These are phyloP conservation scores for Picea abies DNA, from an alignment of 83 land plant genomes.

Conservation along the genomic window DNA sequence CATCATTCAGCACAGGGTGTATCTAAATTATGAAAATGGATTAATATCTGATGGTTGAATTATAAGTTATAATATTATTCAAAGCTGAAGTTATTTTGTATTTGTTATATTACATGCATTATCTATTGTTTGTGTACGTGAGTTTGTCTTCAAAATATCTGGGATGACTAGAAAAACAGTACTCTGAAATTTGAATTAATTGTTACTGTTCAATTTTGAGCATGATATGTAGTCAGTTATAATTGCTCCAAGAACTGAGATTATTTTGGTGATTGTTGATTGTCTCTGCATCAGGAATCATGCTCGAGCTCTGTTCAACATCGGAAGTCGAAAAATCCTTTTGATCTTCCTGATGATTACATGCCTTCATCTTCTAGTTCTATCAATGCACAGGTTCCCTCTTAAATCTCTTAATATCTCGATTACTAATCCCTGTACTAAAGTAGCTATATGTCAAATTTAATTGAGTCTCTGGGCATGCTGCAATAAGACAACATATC, in stretches of 20 bases:
- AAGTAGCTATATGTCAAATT: background rate
- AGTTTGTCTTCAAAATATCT: background rate
- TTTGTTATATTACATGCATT: background rate
- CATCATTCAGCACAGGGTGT: too few species aligned
- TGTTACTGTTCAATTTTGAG: background rate
- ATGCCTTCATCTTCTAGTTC: background rate
- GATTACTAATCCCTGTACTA: background rate
- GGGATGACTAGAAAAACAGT: background rate
- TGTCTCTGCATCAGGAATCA: slow-evolving; percentile 9
- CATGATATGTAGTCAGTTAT: background rate
- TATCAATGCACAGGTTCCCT: slow-evolving; percentile 5
- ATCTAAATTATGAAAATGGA: too few species aligned
- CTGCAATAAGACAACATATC: background rate
- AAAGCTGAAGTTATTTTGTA: background rate
- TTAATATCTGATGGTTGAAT: too few species aligned
- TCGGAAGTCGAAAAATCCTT: slow-evolving; percentile 13
- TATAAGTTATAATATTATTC: background rate
- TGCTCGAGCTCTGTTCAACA: slow-evolving; percentile 11
- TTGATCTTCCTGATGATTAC: slow-evolving; percentile 9
- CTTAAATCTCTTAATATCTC: background rate
- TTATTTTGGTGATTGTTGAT: background rate
- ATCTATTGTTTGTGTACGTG: background rate
- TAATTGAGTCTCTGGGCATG: background rate
- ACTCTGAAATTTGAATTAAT: background rate
- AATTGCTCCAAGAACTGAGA: background rate